Percentiles rank a stretch among this genome's conserved stretches.
Conservation (phyloP, 2,329 filamentous ascomycete species). For the Penicillium crustosum region DNA sequence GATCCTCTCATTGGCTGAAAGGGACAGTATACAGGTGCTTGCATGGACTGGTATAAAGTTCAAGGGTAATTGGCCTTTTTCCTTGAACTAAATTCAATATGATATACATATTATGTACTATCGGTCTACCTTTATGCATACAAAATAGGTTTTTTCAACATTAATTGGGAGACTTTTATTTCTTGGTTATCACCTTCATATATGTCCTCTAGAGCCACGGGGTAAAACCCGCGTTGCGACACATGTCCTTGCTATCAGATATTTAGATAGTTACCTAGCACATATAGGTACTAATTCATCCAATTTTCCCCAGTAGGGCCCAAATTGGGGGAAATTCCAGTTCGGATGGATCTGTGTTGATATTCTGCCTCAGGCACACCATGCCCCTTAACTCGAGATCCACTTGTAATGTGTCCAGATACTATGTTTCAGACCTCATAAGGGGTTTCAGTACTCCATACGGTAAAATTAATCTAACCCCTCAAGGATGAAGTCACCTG, state of each 20-base stretch:
- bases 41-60: not conserved
- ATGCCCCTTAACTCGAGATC: not conserved
- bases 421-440: not conserved
- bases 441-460: not conserved
- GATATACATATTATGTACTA: not conserved
- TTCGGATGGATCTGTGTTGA: not conserved
- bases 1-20: slow-evolving; percentile 1
- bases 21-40: not conserved
- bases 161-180: not conserved
- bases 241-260: not conserved
- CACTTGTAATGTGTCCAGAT: not conserved
- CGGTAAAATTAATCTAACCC: not conserved
- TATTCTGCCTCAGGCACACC: not conserved
- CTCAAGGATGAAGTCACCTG: slow-evolving; percentile 1
- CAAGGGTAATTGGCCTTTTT: not conserved
- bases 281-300: not conserved
- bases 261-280: not conserved
- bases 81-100: not conserved
- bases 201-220: not conserved
- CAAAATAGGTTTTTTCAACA: not conserved
- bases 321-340: not conserved
- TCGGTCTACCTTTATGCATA: not conserved
- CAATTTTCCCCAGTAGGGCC: not conserved
- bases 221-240: not conserved
- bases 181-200: not conserved